phyloP scores from a whole-genome alignment of 768 basidiomycete genomes.

The Serendipita sp. region DNA sequence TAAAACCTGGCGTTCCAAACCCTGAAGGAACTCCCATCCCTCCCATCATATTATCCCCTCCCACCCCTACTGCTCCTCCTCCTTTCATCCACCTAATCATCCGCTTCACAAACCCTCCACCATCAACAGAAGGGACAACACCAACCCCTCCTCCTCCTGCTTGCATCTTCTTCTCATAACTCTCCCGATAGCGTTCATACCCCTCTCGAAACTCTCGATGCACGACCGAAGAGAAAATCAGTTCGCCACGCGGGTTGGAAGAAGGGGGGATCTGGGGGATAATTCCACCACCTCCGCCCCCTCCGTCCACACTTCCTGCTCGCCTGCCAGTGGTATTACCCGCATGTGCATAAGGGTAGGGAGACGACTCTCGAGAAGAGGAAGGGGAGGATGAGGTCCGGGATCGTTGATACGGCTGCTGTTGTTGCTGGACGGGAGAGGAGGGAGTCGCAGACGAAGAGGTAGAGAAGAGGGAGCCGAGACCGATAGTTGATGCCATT shows the following conservation, averaged over 20 bases:
- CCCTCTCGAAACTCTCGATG: slow-evolving; percentile 69
- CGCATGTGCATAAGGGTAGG: no score
- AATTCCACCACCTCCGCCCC: not conserved
- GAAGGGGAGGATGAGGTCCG: slow-evolving; percentile 18
- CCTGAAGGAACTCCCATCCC: slow-evolving; percentile 7
- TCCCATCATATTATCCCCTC: not conserved
- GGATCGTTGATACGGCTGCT: slow-evolving; percentile 13
- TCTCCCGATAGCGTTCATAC: slow-evolving; percentile 81
- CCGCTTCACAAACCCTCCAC: not conserved
- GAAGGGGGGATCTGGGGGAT: slow-evolving; percentile 80
- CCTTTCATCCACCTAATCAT: not conserved
- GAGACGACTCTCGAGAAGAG: slow-evolving; percentile 17
- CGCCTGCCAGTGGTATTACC: no score
- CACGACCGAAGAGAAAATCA: slow-evolving; percentile 87
- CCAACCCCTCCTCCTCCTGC: slow-evolving; percentile 38
- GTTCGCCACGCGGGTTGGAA: slow-evolving; percentile 82
- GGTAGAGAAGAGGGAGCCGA: slow-evolving; percentile 41
- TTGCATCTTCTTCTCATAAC: slow-evolving; percentile 67
- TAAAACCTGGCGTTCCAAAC: slow-evolving; percentile 19
- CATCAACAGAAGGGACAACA: not conserved
- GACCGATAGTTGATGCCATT: slow-evolving; percentile 11
- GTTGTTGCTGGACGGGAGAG: slow-evolving; percentile 21
- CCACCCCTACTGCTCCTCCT: not conserved
- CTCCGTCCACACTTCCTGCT: no score
- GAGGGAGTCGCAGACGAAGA: slow-evolving; percentile 25